phyloP scores from a whole-genome alignment of 108 stramenopile species.

The Tribonema minus region DNA sequence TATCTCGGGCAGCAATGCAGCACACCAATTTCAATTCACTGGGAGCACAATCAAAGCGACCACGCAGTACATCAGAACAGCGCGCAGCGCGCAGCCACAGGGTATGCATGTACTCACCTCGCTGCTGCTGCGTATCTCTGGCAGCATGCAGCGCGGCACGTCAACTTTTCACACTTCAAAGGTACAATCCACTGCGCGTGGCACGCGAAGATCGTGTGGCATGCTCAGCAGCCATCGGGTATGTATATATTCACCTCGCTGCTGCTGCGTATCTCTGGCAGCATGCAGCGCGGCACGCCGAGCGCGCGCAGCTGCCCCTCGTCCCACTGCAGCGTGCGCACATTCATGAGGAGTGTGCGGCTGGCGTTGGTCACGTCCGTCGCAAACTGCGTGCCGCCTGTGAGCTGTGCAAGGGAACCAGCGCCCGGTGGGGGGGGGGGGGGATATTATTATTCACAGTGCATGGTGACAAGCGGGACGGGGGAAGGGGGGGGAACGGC shows the following conservation, averaged over 20 bases:
- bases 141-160: no score
- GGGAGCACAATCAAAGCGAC: no score
- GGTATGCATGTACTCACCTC: no score
- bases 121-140: no score
- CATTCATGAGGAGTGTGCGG: conserved; percentile 86
- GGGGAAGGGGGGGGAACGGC: no score
- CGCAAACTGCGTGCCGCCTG: conserved; percentile 64
- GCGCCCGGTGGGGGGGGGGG: neutral
- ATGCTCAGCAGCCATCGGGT: neutral
- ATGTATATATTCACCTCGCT: conserved; percentile 61
- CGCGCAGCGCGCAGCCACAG: neutral
- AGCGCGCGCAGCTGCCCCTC: conserved; percentile 63
- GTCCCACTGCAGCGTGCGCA: conserved; percentile 79
- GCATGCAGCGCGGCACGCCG: conserved; percentile 52
- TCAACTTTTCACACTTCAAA: no score
- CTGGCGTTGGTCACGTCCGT: conserved; percentile 94
- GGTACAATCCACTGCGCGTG: no score
- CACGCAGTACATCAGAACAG: no score
- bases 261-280: conserved; percentile 59
- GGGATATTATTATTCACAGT: neutral
- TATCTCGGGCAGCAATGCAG: no score
- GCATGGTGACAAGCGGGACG: no score
- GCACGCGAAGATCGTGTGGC: no score
- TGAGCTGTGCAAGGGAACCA: conserved; percentile 46
- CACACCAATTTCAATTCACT: no score